Conservation (phyloP, 2,329 filamentous ascomycete genomes). For the Penicillium sp. region DNA sequence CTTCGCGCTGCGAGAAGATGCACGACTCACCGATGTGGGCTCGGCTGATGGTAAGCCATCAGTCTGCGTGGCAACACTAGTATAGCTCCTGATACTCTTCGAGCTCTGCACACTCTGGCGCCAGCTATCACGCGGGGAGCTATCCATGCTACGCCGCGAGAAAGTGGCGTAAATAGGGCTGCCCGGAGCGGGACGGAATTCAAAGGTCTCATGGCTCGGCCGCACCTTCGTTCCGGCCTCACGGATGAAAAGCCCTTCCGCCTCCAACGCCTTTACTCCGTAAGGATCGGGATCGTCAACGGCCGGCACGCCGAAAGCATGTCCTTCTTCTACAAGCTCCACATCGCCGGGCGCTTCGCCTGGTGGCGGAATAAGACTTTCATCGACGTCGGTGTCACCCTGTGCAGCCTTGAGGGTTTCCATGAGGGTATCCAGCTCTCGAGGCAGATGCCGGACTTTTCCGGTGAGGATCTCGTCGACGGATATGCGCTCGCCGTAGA, state of each 20-base stretch:
- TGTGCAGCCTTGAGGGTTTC: conserved; percentile 88
- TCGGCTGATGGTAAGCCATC: conserved; percentile 49
- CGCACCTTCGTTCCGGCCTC: conserved; percentile 78
- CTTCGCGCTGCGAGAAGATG: conserved; percentile 35
- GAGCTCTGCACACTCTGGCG: conserved; percentile 65
- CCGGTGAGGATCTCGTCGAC: conserved; percentile 64
- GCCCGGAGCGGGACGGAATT: conserved; percentile 72
- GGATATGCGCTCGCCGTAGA: conserved; percentile 68
- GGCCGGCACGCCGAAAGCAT: conserved; percentile 73
- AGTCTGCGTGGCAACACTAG: conserved; percentile 63
- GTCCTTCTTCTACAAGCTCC: conserved; percentile 46
- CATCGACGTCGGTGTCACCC: conserved; percentile 74
- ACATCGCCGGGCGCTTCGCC: conserved; percentile 75
- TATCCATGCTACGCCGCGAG: conserved; percentile 67
- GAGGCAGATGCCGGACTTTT: conserved; percentile 58
- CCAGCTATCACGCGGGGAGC: conserved; percentile 62
- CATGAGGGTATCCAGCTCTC: conserved; percentile 61
- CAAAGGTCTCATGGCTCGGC: conserved; percentile 76
- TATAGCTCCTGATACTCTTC: conserved; percentile 63
- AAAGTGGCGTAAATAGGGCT: conserved; percentile 66
- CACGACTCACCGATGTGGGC: conserved; percentile 35
- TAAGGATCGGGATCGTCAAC: conserved; percentile 85
- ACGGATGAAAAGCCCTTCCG: conserved; percentile 78
- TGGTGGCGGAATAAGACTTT: conserved; percentile 62
- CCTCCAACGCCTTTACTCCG: conserved; percentile 82